Evolutionary conservation across 441 rosid species (phyloP), one percentile per base, ranked within the genome.

Genomic region (Raphanus hybrid): DNA sequence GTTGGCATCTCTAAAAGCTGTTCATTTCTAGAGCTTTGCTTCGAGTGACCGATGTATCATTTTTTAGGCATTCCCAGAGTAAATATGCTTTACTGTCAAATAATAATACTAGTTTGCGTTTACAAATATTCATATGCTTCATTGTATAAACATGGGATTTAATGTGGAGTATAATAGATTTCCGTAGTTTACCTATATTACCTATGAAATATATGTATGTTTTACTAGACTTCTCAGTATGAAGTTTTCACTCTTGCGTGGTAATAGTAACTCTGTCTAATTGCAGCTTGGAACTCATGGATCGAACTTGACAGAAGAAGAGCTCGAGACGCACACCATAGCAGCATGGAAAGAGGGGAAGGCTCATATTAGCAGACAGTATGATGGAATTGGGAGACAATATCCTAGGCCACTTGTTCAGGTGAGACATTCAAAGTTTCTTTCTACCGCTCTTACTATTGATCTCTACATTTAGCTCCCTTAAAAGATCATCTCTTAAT

Each of bases 301-400:
- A 69, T 89, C 96, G 27, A 91, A 91, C 78, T 80, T 91, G 87
- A 91, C 96, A 61, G 96, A 87, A 85, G 93, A 91, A 81, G 93
- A 91, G 74, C 86, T 91, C 71, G 96, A 87, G 79, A 91, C 89
- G 0, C 96, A 89, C 79, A 87, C 92, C 4, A 91, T 91, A 80
- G 86, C 96, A 16, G 93, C 93, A 43, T 91, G 96, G 96, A 91
- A 91, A 84, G 92, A 86, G 76, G 92, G 88, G 14, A 89, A 87
- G 83, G 85, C 86, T 75, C 82, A 89, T 63, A 81, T 87, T 64
- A 87, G 83, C 73, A 78, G 87, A 72, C 93, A 91, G 76, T 64
- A 63, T 66, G 93, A 91, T 84, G 88, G 85, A 72, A 84, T 76
- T 67, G 88, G 88, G 65, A 84, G 87, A 82, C 78, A 88, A 65